These are phyloP conservation scores for Fusarium citri DNA, from an alignment of 2,329 filamentous ascomycete genomes.

Conservation along the genomic window DNA sequence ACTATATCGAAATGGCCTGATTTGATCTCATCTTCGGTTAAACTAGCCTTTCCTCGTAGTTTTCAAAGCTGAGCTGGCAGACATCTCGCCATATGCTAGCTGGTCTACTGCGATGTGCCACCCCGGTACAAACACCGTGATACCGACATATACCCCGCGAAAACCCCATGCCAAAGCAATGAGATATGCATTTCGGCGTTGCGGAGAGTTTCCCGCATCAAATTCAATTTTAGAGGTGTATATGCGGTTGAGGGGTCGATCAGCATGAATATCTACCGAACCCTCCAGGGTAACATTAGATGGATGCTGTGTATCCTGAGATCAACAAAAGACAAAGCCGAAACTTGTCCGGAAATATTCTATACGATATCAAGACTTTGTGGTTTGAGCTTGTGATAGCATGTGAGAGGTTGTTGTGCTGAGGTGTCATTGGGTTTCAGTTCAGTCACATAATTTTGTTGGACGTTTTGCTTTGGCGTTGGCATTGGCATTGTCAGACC, in stretches of 20 bases:
- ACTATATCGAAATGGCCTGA: background rate
- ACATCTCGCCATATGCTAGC: background rate
- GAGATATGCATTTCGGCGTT: conserved; percentile 16
- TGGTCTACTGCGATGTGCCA: background rate
- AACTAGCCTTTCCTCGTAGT: background rate
- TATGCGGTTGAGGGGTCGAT: background rate
- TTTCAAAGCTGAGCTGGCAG: background rate
- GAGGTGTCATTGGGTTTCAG: conserved; percentile 29
- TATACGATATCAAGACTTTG: background rate
- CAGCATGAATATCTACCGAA: background rate
- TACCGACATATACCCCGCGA: conserved; percentile 15
- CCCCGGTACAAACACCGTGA: conserved; percentile 26
- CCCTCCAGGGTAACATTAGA: conserved; percentile 30
- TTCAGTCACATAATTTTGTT: conserved; percentile 34
- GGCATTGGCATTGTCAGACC: conserved; percentile 11
- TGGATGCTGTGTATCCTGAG: background rate
- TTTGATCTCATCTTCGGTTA: background rate
- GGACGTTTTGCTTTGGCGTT: conserved; percentile 20
- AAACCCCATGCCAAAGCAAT: background rate
- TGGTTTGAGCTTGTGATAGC: conserved; percentile 19
- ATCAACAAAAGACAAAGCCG: conserved; percentile 15
- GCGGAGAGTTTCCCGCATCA: conserved; percentile 26
- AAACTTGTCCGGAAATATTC: conserved; percentile 29
- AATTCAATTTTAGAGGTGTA: conserved; percentile 7
- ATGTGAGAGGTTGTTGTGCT: conserved; percentile 22